Conservation (phyloP, 2,329 filamentous ascomycete species). For the Macrophomina phaseolina region DNA sequence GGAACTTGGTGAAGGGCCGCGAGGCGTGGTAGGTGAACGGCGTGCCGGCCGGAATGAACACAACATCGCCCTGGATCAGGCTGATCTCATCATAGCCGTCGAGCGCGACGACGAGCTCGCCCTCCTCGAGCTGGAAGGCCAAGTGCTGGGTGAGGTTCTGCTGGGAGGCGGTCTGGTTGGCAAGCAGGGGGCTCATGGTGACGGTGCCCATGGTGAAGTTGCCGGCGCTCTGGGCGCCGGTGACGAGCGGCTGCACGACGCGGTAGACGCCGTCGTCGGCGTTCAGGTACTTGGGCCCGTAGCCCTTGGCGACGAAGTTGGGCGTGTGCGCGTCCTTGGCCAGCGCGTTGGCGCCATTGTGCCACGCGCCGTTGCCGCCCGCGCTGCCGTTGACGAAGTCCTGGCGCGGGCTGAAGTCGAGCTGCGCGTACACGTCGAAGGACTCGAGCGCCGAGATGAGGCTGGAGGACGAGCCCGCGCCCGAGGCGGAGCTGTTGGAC, state of each 20-base stretch:
- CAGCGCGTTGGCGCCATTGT: slow-evolving; percentile 46
- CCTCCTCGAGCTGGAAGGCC: slow-evolving; percentile 49
- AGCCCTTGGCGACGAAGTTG: slow-evolving; percentile 54
- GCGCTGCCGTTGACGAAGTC: slow-evolving; percentile 52
- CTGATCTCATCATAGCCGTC: slow-evolving; percentile 37
- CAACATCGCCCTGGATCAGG: slow-evolving; percentile 46
- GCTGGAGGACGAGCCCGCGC: slow-evolving; percentile 36
- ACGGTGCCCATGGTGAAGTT: slow-evolving; percentile 55
- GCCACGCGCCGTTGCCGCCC: slow-evolving; percentile 44
- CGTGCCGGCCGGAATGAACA: slow-evolving; percentile 45
- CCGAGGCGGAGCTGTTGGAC: slow-evolving; percentile 32
- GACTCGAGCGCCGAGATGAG: slow-evolving; percentile 45
- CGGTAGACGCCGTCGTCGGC: slow-evolving; percentile 45
- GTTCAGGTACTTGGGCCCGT: slow-evolving; percentile 54
- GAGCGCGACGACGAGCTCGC: slow-evolving; percentile 43
- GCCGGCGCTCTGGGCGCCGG: slow-evolving; percentile 45
- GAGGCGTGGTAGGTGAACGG: slow-evolving; percentile 43
- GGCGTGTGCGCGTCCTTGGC: slow-evolving; percentile 40
- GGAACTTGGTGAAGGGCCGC: slow-evolving; percentile 33
- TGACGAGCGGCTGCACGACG: slow-evolving; percentile 53
- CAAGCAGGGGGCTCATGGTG: slow-evolving; percentile 41
- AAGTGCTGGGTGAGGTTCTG: slow-evolving; percentile 36
- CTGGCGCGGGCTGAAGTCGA: slow-evolving; percentile 47
- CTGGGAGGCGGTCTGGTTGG: slow-evolving; percentile 30
- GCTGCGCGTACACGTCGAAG: slow-evolving; percentile 53